phyloP scores from a whole-genome alignment of 2,329 filamentous ascomycete species.

The Trichoderma sp. region DNA sequence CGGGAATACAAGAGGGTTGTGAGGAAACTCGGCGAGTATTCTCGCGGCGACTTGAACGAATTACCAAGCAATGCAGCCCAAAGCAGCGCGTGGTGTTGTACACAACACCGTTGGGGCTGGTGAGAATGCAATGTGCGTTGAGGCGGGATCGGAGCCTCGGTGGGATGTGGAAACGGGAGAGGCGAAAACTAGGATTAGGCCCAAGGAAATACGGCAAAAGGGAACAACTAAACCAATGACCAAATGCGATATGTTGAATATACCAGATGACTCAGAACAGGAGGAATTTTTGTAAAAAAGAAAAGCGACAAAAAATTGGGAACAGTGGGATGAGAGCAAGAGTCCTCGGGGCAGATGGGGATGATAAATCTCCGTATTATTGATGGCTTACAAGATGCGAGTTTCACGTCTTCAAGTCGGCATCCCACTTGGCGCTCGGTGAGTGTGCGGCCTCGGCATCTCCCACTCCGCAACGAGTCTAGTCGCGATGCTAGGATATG shows the following conservation, averaged over 20 bases:
- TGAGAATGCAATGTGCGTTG: not conserved
- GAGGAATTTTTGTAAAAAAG: not conserved
- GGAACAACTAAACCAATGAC: not conserved
- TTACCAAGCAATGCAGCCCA: not conserved
- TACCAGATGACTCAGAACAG: not conserved
- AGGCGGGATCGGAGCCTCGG: conserved; percentile 3
- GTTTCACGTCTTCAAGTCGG: not conserved
- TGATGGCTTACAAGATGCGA: not conserved
- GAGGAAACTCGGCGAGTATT: not conserved
- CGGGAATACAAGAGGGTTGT: not conserved
- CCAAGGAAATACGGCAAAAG: not conserved
- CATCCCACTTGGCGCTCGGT: conserved; percentile 16
- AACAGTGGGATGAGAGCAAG: not conserved
- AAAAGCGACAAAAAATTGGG: not conserved
- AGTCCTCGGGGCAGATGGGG: not conserved
- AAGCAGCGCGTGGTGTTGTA: not conserved
- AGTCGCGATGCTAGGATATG: not conserved
- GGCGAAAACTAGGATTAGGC: not conserved
- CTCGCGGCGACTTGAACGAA: not conserved
- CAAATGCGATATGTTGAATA: not conserved
- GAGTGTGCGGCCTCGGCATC: conserved; percentile 1
- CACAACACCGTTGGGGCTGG: not conserved
- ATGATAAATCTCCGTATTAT: conserved; percentile 11
- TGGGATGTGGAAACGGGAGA: conserved; percentile 1
- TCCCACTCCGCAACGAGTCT: conserved; percentile 12